A percentile compares a stretch with the other conserved stretches of the same genome.
phyloP scores from a whole-genome alignment of 1,139 yeast genomes.

The Saccharomyces hybrid region DNA sequence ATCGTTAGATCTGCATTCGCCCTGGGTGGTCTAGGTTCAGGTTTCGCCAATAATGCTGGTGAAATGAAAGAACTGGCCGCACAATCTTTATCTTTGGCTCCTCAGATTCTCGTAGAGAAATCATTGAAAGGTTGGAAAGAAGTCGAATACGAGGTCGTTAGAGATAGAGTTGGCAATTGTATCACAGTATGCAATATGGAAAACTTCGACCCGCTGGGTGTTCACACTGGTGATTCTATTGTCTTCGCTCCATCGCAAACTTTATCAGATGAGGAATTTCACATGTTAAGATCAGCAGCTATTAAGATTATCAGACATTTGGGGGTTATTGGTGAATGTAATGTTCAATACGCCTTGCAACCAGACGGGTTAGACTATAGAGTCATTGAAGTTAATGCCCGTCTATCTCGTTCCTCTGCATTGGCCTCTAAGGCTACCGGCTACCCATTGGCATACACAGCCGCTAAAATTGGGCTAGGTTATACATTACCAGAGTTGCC shows the following conservation, averaged over 20 bases:
- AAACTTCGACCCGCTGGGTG: slow-evolving; percentile 95
- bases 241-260: slow-evolving; percentile 99
- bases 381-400: slow-evolving; percentile 95
- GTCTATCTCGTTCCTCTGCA: slow-evolving; percentile 95
- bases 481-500: slow-evolving; percentile 92
- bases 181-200: slow-evolving; percentile 99
- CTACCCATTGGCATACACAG: slow-evolving; percentile 95
- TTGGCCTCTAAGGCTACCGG: slow-evolving; percentile 98
- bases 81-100: slow-evolving; percentile 81
- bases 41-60: slow-evolving; percentile 77
- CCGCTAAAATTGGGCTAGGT: slow-evolving; percentile 94
- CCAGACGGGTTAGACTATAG: slow-evolving; percentile 94
- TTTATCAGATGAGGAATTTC: slow-evolving; percentile 91
- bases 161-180: slow-evolving; percentile 94
- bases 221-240: slow-evolving; percentile 98
- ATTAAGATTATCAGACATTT: slow-evolving; percentile 93
- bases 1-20: slow-evolving; percentile 98
- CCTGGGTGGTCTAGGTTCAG: slow-evolving; percentile 96
- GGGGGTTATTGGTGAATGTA: slow-evolving; percentile 99
- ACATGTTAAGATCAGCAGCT: slow-evolving; percentile 96
- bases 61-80: slow-evolving; percentile 84
- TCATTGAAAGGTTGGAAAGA: slow-evolving; percentile 99
- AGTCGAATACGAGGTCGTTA: slow-evolving; percentile 96
- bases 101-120: slow-evolving; percentile 93
- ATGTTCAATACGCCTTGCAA: slow-evolving; percentile 92